phyloP scores from a whole-genome alignment of 768 basidiomycete species.

The Pilatotrama ljubarskyi region DNA sequence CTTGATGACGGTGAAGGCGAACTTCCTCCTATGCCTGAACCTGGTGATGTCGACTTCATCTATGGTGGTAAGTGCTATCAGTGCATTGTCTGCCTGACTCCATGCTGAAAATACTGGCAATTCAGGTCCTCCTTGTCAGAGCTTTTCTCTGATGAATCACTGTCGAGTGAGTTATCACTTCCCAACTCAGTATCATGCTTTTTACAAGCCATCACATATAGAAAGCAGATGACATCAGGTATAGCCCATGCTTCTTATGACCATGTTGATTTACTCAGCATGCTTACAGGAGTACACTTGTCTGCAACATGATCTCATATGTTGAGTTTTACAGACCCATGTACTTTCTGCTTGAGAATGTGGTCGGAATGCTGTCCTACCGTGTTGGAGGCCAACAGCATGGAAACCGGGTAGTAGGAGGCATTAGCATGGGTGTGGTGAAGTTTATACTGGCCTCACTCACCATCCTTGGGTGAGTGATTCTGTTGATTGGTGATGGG shows the following conservation, averaged over 20 bases:
- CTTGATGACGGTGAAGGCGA: slow-evolving; percentile 39
- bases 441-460: slow-evolving; percentile 66
- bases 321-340: slow-evolving; percentile 63
- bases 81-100: neutral
- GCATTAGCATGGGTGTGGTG: slow-evolving; percentile 55
- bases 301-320: slow-evolving; percentile 70
- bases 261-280: neutral
- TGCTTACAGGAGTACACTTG: slow-evolving; percentile 54
- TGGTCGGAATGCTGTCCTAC: slow-evolving; percentile 57
- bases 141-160: slow-evolving; percentile 67
- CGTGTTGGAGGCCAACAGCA: slow-evolving; percentile 43
- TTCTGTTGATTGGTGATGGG: neutral
- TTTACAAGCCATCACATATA: slow-evolving; percentile 25
- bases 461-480: slow-evolving; percentile 60
- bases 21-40: slow-evolving; percentile 52
- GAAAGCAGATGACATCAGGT: slow-evolving; percentile 65
- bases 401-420: slow-evolving; percentile 34
- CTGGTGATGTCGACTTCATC: slow-evolving; percentile 67
- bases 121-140: slow-evolving; percentile 75
- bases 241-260: slow-evolving; percentile 24
- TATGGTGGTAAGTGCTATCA: slow-evolving; percentile 59
- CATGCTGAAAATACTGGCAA: neutral
- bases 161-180: slow-evolving; percentile 44
- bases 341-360: slow-evolving; percentile 75
- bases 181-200: neutral